Base-by-base conservation (phyloP, 2,329 filamentous ascomycete species). In the Plenodomus tracheiphilus region DNA sequence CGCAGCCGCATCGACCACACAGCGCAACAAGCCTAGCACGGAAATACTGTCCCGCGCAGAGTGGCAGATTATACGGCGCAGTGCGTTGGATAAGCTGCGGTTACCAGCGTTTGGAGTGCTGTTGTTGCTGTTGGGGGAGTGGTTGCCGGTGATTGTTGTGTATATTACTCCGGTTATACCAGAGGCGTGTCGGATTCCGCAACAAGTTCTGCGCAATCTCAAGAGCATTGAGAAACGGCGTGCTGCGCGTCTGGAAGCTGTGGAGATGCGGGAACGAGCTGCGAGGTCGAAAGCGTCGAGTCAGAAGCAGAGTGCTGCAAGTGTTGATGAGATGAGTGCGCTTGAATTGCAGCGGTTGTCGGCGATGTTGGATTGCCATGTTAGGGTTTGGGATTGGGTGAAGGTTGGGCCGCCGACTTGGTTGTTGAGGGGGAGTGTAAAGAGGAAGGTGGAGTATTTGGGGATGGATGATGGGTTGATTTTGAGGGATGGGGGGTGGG, bases 91-190 rank as follows among this genome's bases (percentile, higher is more conserved):
- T 70, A 74, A 90, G 39, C 75, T 83, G n/a, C 85, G 91, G 19
- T 78, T 97, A 43, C 90, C 92, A 0, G 71, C 88, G 1, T 97
- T 99, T 68, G 85, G 78, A 0, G 53, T 96, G 2, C 75, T 97
- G 41, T 79, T 96, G 6, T 63, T 93, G 1, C 54, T 96, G 15
- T 89, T 88, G 68, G 93, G 91, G 20, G 93, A 97, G 73, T 87
- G 96, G 74, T 89, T 92, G 1, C 91, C 92, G 0, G 66, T 97
- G 5, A 74, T 95, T 5, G 87, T 96, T 1, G 76, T 91, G 6
- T 81, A 85, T 25, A 75, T 96, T 20, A 81, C 81, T 0, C 85
- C 85, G 17, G 77, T 91, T 18, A 88, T 96, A 20, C 93, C 93
- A 0, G 84, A 84, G 60, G 87, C 90, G 0, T 97, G 93, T 71